Evolutionary conservation across 2,329 filamentous ascomycete genomes (phyloP).

Genomic region (Phoma sp.): DNA sequence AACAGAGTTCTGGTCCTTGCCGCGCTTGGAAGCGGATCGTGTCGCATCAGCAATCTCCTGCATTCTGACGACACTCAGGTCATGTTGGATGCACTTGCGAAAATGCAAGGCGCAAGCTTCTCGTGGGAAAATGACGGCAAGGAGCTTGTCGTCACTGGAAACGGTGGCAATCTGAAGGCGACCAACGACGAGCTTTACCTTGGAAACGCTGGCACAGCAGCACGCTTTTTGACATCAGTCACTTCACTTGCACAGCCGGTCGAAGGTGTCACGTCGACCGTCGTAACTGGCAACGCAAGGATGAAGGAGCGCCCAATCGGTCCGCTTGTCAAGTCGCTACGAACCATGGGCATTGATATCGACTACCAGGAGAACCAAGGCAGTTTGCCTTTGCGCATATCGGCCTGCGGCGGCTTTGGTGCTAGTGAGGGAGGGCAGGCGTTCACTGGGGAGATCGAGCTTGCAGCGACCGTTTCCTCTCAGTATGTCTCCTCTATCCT

Average conservation of each 20-base stretch:
- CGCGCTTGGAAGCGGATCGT: conserved; percentile 83
- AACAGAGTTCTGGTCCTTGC: conserved; percentile 95
- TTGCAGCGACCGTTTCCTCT: conserved; percentile 96
- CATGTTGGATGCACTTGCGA: conserved; percentile 91
- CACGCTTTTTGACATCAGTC: conserved; percentile 91
- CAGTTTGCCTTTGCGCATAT: conserved; percentile 83
- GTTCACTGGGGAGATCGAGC: conserved; percentile 78
- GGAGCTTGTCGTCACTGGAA: conserved; percentile 85
- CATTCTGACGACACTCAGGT: conserved; percentile 97
- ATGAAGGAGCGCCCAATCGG: conserved; percentile 98
- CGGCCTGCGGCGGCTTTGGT: conserved; percentile 65
- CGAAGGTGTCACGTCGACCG: conserved; percentile 67
- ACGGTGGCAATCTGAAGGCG: conserved; percentile 83
- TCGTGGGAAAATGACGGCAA: conserved; percentile 95
- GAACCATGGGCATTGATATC: conserved; percentile 83
- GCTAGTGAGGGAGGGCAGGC: conserved; percentile 71
- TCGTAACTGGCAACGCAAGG: conserved; percentile 90
- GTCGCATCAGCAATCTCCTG: conserved; percentile 87
- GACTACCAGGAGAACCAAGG: conserved; percentile 84
- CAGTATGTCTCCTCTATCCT: conserved; percentile 97
- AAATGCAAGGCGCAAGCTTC: conserved; percentile 85
- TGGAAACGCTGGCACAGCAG: conserved; percentile 95
- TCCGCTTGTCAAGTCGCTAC: conserved; percentile 87
- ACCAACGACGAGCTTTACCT: conserved; percentile 82
- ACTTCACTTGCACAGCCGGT: conserved; percentile 79